Conservation (phyloP, 169 alveolate species). For the Theileria equi region DNA sequence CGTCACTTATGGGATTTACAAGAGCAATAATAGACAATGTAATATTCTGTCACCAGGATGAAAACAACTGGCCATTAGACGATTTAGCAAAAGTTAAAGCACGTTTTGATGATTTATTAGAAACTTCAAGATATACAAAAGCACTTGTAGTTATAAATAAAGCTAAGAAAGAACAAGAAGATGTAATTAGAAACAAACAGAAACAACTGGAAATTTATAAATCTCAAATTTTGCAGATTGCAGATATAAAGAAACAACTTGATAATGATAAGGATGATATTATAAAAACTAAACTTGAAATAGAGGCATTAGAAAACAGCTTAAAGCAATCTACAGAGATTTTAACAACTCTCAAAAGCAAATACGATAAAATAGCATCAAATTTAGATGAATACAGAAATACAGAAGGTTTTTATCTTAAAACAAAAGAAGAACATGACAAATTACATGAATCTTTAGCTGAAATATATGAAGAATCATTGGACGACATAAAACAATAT, state of each 20-base stretch:
- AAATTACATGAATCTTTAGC: slow-evolving; percentile 14
- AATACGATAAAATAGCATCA: slow-evolving; percentile 29
- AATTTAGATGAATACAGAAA: slow-evolving; percentile 10
- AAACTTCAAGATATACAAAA: slow-evolving; percentile 84
- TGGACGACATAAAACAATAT: slow-evolving; percentile 24
- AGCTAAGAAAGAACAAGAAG: slow-evolving; percentile 62
- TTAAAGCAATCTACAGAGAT: slow-evolving; percentile 11
- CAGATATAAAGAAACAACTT: slow-evolving; percentile 62
- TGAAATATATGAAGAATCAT: slow-evolving; percentile 49
- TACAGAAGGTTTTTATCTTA: not conserved
- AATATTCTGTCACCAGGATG: slow-evolving; percentile 97
- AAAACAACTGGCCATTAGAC: slow-evolving; percentile 94
- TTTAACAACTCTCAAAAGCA: slow-evolving; percentile 7
- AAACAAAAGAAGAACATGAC: slow-evolving; percentile 20
- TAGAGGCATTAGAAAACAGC: slow-evolving; percentile 37
- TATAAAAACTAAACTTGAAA: slow-evolving; percentile 28
- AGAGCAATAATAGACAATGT: slow-evolving; percentile 92
- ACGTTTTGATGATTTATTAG: slow-evolving; percentile 94
- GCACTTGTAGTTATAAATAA: slow-evolving; percentile 44
- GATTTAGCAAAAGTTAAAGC: slow-evolving; percentile 91
- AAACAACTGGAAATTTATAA: slow-evolving; percentile 22
- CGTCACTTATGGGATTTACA: slow-evolving; percentile 90
- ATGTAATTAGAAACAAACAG: not conserved
- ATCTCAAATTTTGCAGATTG: slow-evolving; percentile 53
- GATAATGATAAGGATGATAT: slow-evolving; percentile 40